Evolutionary conservation across 2,329 filamentous ascomycete genomes (phyloP), one percentile per base, ranked within the genome.

Genomic region (Dactylellina parvicollis): DNA sequence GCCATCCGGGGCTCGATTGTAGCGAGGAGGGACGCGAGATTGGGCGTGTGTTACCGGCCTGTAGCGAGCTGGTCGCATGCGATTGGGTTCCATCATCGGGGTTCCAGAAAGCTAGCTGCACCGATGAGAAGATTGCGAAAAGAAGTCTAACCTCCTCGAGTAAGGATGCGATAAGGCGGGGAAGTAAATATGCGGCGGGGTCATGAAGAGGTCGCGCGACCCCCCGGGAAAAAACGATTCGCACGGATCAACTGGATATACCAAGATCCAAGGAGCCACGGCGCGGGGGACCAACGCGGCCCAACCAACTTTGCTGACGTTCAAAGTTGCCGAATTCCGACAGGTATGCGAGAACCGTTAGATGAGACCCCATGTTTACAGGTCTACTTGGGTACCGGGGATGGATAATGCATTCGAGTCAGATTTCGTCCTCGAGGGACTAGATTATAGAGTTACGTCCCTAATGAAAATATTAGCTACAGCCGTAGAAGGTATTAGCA

Each of bases 41-140:
- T 24, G 14, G 4, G 54, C n/a, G 26, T 34, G 34, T 24, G 26
- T 14, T 2, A 30, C 46, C 36, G 34, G 34, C 26, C 34, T 60
- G 38, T 69, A 69, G 28, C 64, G 64, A 26, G 36, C 57, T 2
- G 64, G 64, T 46, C 64, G 46, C 28, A 44, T 12, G 18, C 34
- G 64, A 18, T 26, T 59, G 55, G 55, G 18, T 36, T 69, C 55
- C 64, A 69, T 69, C 34, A 55, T 30, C 38, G 20, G 42, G 9
- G n/a, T 20, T 49, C 9, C 7, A 32, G 9, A 32, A 52, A 52
- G 16, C 8, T 28, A n/a, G n/a, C n/a, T n/a, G n/a, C n/a, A n/a
- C n/a, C n/a, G n/a, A 38, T 9, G 34, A 38, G 34, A 32, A 32
- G 30, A n/a, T n/a, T n/a, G n/a, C n/a, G 30, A 32, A 32, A 32